Percentiles rank a stretch among this genome's conserved stretches.
Evolutionary conservation across 805 yeast genomes (phyloP).

Genomic region (Candida patagonica): DNA sequence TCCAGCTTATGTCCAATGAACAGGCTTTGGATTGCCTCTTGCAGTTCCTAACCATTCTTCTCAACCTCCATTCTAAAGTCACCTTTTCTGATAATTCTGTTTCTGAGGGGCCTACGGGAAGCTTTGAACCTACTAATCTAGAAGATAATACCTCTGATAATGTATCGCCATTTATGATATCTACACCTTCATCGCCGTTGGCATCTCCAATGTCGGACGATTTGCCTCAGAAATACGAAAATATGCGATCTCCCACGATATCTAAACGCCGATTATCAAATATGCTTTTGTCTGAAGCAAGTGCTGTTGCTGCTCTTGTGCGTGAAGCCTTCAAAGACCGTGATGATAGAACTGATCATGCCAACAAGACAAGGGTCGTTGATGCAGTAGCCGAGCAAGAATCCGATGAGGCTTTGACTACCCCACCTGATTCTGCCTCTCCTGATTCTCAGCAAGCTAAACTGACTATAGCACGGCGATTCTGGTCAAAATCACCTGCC

Average conservation of each 20-base stretch:
- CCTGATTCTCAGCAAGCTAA: not conserved
- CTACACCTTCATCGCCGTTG: not conserved
- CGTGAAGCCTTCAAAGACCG: conserved; percentile 3
- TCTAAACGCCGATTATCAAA: conserved; percentile 10
- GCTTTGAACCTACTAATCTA: not conserved
- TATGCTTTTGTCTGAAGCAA: conserved; percentile 15
- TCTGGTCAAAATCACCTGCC: conserved; percentile 26
- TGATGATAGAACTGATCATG: not conserved
- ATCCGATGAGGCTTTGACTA: conserved; percentile 1
- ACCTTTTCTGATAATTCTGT: not conserved
- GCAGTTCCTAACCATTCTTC: conserved; percentile 15
- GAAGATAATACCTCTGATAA: not conserved
- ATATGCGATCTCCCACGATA: conserved; percentile 1
- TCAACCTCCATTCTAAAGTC: conserved; percentile 15
- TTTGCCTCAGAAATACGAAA: not conserved
- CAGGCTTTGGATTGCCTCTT: conserved; percentile 20
- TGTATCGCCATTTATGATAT: too few relatives aligned
- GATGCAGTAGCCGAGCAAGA: not conserved
- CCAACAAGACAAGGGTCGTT: not conserved
- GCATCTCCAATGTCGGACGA: not conserved
- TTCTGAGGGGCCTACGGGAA: not conserved
- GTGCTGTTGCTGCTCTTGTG: conserved; percentile 16
- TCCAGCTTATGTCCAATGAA: conserved; percentile 11
- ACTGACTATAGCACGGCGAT: conserved; percentile 21
- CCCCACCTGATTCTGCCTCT: not conserved